phyloP scores from a whole-genome alignment of 768 basidiomycete species.

The Panellus pusillus region DNA sequence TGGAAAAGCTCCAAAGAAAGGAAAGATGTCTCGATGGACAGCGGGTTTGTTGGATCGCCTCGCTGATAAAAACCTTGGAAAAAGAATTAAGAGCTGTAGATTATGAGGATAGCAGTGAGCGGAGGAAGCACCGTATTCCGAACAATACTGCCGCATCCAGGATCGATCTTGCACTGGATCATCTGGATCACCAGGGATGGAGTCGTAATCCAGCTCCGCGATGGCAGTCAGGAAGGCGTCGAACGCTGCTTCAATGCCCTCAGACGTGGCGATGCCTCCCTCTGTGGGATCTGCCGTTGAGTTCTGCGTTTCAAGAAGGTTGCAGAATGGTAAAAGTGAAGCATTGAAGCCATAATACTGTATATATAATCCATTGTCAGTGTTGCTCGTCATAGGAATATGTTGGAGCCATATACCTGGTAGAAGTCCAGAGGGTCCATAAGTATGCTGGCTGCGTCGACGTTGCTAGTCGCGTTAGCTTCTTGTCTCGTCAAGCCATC shows the following conservation, averaged over 20 bases:
- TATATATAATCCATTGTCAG: too few relatives aligned
- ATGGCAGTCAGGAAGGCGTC: conserved; percentile 43
- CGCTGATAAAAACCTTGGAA: conserved; percentile 47
- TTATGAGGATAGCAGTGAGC: neutral
- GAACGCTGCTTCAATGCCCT: conserved; percentile 36
- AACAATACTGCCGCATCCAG: conserved; percentile 58
- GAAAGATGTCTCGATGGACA: conserved; percentile 50
- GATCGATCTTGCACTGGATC: conserved; percentile 45
- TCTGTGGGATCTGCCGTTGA: conserved; percentile 38
- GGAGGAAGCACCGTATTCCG: conserved; percentile 42
- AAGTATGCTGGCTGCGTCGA: conserved; percentile 42
- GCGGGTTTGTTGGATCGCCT: conserved; percentile 43
- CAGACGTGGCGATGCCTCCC: conserved; percentile 35
- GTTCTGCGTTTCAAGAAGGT: conserved; percentile 47
- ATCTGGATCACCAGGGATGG: conserved; percentile 39
- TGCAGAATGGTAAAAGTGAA: conserved; percentile 48
- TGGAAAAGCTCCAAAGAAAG: conserved; percentile 46
- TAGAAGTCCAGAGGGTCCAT: conserved; percentile 52
- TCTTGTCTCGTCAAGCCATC: conserved; percentile 32
- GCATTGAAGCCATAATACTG: conserved; percentile 50
- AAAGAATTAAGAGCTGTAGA: neutral
- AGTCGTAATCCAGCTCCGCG: conserved; percentile 45
- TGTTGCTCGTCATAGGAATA: neutral
- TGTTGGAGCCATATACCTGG: conserved; percentile 33
- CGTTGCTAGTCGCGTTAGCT: conserved; percentile 37